Conservation (phyloP, 768 basidiomycete species). For the Pluteus cervinus region DNA sequence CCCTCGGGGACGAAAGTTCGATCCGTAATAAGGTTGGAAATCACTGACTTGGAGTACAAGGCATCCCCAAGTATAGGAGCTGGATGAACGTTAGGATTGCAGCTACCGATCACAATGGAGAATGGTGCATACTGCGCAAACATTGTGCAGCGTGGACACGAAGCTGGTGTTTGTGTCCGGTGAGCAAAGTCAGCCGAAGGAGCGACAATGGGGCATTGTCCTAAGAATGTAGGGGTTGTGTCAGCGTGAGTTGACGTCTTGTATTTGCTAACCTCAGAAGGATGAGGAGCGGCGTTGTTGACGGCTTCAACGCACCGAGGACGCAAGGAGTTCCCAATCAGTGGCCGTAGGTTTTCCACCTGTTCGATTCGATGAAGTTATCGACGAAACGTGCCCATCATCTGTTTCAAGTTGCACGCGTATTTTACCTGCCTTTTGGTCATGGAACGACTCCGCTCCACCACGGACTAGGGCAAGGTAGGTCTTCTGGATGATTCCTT, state of each 20-base stretch:
- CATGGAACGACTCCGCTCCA: conserved; percentile 40
- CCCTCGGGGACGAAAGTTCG: conserved; percentile 30
- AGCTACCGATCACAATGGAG: conserved; percentile 1
- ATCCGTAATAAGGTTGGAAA: conserved; percentile 18
- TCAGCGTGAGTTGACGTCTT: too few species aligned
- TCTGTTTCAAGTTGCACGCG: conserved; percentile 32
- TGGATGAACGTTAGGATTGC: conserved; percentile 16
- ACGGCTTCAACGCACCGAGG: conserved; percentile 41
- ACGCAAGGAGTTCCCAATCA: conserved; percentile 54
- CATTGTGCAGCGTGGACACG: conserved; percentile 55
- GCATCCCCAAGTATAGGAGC: conserved; percentile 65
- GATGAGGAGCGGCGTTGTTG: too few species aligned
- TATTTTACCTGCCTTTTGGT: conserved; percentile 32
- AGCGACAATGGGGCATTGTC: conserved; percentile 48
- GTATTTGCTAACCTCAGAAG: too few species aligned
- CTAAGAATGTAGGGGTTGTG: too few species aligned
- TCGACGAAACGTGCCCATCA: conserved; percentile 42
- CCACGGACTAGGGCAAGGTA: conserved; percentile 63
- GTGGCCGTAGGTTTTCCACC: conserved; percentile 34
- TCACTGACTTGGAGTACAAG: conserved; percentile 35
- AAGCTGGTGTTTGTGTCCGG: conserved; percentile 67
- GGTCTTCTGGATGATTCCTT: conserved; percentile 43
- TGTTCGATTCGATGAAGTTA: conserved; percentile 16
- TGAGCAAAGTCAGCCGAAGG: conserved; percentile 47
- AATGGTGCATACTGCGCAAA: conserved; percentile 34